phyloP scores from a whole-genome alignment of 2,329 filamentous ascomycete genomes.

The Botrytis tulipae region DNA sequence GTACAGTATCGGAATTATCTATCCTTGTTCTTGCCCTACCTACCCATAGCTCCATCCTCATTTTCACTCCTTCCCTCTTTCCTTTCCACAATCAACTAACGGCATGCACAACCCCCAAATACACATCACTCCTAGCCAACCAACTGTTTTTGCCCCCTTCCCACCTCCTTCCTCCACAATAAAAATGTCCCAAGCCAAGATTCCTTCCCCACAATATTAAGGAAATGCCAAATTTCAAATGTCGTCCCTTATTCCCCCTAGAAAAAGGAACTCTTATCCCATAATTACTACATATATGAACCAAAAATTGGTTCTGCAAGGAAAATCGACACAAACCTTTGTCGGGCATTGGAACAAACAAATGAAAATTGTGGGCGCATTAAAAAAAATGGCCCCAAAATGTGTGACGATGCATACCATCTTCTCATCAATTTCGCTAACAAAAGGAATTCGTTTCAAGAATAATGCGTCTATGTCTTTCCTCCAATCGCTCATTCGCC shows the following conservation, averaged over 20 bases:
- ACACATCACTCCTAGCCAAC: background rate
- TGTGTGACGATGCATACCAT: slow-evolving; percentile 10
- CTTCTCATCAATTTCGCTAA: slow-evolving; percentile 12
- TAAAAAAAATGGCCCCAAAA: background rate
- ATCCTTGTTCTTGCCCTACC: slow-evolving; percentile 22
- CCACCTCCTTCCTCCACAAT: background rate
- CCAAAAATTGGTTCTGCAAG: background rate
- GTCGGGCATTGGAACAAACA: background rate
- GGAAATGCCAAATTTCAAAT: slow-evolving; percentile 12
- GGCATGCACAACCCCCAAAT: background rate
- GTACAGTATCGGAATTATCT: slow-evolving; percentile 15
- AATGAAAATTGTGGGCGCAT: background rate
- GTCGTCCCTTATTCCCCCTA: background rate
- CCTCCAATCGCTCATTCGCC: background rate
- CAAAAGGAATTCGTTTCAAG: slow-evolving; percentile 18
- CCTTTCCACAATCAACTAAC: background rate
- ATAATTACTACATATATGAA: slow-evolving; percentile 20
- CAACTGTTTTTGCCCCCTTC: background rate
- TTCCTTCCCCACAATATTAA: background rate
- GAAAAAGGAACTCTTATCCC: background rate
- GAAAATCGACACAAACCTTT: background rate
- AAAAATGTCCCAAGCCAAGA: slow-evolving; percentile 43
- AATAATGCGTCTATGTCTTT: slow-evolving; percentile 8
- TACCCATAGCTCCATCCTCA: slow-evolving; percentile 44
- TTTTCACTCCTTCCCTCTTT: slow-evolving; percentile 39